Evolutionary conservation across 1,284 basidiomycete genomes (phyloP).

Genomic region (Pseudozyma sp.): DNA sequence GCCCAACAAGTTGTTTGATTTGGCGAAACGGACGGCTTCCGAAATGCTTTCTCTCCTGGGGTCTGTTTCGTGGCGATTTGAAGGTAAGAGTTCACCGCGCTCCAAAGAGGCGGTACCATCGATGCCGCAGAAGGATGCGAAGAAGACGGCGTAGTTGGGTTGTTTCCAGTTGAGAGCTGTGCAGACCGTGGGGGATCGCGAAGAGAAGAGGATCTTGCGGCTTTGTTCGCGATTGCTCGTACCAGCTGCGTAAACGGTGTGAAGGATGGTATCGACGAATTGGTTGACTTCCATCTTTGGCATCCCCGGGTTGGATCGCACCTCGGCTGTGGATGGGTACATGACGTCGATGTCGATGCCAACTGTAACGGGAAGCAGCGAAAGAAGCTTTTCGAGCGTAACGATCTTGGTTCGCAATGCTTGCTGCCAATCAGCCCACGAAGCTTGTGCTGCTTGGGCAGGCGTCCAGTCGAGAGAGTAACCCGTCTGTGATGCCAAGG

Average conservation of each 20-base stretch:
- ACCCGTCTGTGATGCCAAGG: conserved; percentile 72
- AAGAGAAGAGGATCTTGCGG: conserved; percentile 65
- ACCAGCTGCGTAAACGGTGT: conserved; percentile 65
- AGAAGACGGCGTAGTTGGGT: conserved; percentile 97
- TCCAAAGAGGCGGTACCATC: conserved; percentile 63
- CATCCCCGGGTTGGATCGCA: conserved; percentile 54
- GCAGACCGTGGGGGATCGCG: conserved; percentile 64
- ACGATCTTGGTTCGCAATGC: conserved; percentile 47
- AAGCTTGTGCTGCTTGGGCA: conserved; percentile 28
- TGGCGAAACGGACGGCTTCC: conserved; percentile 93
- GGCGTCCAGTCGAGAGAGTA: conserved; percentile 36
- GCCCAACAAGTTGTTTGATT: conserved; percentile 91
- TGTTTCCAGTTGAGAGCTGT: conserved; percentile 98
- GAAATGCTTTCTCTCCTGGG: conserved; percentile 78
- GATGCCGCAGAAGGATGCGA: conserved; percentile 86
- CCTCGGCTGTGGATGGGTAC: conserved; percentile 61
- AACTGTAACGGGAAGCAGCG: conserved; percentile 55
- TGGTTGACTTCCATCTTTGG: conserved; percentile 64
- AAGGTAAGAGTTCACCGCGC: conserved; percentile 60
- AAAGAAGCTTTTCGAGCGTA: conserved; percentile 58
- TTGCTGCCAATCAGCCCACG: conserved; percentile 55
- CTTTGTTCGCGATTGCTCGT: conserved; percentile 55
- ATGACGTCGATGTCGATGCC: conserved; percentile 66
- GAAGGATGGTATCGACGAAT: conserved; percentile 67
- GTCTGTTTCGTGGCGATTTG: conserved; percentile 72